Conservation (phyloP, 2,329 filamentous ascomycete genomes). For the Pseudogymnoascus sp. region DNA sequence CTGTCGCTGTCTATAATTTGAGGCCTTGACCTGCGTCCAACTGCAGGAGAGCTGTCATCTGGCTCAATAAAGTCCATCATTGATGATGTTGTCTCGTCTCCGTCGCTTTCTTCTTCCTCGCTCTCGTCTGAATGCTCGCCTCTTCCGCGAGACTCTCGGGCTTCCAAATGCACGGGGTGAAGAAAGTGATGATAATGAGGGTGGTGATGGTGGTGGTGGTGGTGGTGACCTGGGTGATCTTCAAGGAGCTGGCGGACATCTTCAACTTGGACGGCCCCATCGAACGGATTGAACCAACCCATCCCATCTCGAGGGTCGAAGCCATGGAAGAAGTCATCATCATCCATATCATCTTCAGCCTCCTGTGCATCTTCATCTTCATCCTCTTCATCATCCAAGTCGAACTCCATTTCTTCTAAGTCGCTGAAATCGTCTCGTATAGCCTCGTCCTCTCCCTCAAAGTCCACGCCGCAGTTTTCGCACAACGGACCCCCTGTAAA, state of each 20-base stretch:
- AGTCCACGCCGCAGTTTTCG: conserved; percentile 45
- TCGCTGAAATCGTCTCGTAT: conserved; percentile 38
- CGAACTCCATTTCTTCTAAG: conserved; percentile 34
- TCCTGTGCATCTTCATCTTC: conserved; percentile 17
- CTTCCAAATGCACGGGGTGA: not conserved
- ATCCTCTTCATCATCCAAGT: conserved; percentile 27
- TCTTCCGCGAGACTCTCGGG: not conserved
- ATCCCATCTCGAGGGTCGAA: not conserved
- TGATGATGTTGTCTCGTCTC: conserved; percentile 13
- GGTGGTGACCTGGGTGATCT: conserved; percentile 6
- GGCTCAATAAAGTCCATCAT: conserved; percentile 13
- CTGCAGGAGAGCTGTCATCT: not conserved
- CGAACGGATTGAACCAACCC: not conserved
- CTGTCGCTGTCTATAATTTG: conserved; percentile 13
- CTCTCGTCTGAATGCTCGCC: conserved; percentile 18
- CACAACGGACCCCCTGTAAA: conserved; percentile 52
- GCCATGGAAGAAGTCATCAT: conserved; percentile 1
- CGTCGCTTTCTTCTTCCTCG: conserved; percentile 10
- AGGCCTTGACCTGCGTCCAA: conserved; percentile 6
- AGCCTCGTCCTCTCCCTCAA: conserved; percentile 35
- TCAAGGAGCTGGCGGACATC: not conserved
- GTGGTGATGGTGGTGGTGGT: conserved; percentile 14
- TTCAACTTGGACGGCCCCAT: not conserved
- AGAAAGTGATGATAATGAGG: not conserved
- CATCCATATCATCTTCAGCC: not conserved